A percentile compares a stretch with the other conserved stretches of the same genome.
Evolutionary conservation across 768 basidiomycete species (phyloP).

Genomic region (Lenzites betulinus): DNA sequence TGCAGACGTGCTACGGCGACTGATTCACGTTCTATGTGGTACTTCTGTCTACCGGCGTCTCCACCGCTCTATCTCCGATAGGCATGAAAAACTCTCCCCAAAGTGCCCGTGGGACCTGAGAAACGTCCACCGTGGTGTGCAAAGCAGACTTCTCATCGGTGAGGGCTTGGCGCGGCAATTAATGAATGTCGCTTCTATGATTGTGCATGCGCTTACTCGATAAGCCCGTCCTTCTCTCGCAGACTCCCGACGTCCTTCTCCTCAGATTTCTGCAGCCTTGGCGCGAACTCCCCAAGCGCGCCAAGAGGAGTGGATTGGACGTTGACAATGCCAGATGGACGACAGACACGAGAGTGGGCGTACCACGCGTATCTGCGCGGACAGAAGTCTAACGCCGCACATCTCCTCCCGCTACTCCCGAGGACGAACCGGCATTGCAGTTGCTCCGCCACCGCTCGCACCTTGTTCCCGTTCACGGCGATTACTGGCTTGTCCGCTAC

Average conservation of each 20-base stretch:
- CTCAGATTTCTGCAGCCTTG: not conserved
- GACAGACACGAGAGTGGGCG: not conserved
- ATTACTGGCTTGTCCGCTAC: not conserved
- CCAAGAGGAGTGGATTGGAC: not conserved
- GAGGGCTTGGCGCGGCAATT: not conserved
- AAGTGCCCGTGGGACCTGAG: not conserved
- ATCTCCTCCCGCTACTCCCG: conserved; percentile 7
- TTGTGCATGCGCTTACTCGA: not conserved
- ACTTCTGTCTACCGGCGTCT: not conserved
- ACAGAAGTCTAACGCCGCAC: conserved; percentile 21
- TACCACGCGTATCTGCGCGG: conserved; percentile 10
- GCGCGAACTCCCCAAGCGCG: not conserved
- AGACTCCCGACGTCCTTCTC: not conserved
- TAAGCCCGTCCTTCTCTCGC: not conserved
- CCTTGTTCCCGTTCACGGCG: not conserved
- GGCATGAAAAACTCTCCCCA: not conserved
- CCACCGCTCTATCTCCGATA: conserved; percentile 11
- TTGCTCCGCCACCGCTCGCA: not conserved
- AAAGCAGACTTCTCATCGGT: not conserved
- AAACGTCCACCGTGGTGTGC: not conserved
- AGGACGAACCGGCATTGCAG: conserved; percentile 1
- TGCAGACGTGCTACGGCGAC: not conserved
- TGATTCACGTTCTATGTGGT: not conserved
- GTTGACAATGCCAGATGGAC: not conserved
- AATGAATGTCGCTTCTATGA: not conserved